phyloP scores from a whole-genome alignment of 345 rosid species.

The Nasturtium officinale region DNA sequence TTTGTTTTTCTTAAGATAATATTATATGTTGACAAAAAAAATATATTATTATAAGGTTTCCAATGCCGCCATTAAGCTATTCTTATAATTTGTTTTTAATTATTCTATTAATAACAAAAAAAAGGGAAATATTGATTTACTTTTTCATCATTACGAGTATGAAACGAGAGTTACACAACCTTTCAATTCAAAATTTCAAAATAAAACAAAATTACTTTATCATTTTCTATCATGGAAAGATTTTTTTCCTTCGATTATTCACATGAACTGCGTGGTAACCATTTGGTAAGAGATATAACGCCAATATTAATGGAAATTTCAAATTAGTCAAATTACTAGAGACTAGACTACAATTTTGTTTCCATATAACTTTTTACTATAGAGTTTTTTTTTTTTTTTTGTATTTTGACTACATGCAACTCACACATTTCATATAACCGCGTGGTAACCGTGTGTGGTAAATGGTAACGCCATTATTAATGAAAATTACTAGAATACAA shows the following conservation, averaged over 20 bases:
- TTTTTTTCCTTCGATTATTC: neutral
- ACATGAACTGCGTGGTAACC: conserved; percentile 8
- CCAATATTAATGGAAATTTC: neutral
- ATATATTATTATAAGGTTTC: neutral
- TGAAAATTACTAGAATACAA: neutral
- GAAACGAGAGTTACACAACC: conserved; percentile 14
- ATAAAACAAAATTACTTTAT: neutral
- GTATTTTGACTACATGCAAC: neutral
- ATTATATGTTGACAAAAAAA: neutral
- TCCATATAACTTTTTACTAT: neutral
- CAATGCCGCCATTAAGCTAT: conserved; percentile 10
- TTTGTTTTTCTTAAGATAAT: neutral
- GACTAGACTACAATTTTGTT: neutral
- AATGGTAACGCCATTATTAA: neutral
- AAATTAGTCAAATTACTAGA: neutral
- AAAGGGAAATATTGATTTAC: neutral
- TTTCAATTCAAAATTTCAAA: conserved; percentile 16
- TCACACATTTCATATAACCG: neutral
- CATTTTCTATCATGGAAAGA: neutral
- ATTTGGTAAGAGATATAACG: neutral
- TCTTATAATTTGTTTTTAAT: neutral
- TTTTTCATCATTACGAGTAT: conserved; percentile 8
- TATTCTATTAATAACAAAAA: conserved; percentile 8
- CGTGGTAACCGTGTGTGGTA: neutral
- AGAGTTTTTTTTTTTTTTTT: neutral